These are phyloP conservation scores for Leishmania tropica DNA, from an alignment of 208 protist species.

Conservation along the genomic window DNA sequence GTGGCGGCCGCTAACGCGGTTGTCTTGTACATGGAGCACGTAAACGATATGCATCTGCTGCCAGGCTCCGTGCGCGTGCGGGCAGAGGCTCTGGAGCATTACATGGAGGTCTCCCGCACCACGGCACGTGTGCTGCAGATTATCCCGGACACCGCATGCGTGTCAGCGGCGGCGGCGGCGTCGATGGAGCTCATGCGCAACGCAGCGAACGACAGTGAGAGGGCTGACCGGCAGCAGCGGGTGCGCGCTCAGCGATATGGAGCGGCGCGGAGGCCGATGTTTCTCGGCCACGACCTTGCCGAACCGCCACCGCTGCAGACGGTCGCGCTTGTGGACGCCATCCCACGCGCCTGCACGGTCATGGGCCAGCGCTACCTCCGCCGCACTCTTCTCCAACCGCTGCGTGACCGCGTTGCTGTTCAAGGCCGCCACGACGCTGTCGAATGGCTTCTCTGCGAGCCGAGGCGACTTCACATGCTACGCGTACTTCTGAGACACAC, in stretches of 20 bases:
- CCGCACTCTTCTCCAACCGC: constrained; percentile 73
- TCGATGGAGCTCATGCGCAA: not conserved
- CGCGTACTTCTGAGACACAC: constrained; percentile 25
- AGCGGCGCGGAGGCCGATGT: not conserved
- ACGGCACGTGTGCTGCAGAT: constrained; percentile 72
- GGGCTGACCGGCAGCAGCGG: not conserved
- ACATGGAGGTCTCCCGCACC: constrained; percentile 60
- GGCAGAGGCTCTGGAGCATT: constrained; percentile 72
- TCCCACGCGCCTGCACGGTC: constrained; percentile 67
- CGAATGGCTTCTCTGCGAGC: constrained; percentile 59
- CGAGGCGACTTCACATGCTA: constrained; percentile 31
- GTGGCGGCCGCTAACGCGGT: constrained; percentile 80
- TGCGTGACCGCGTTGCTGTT: constrained; percentile 65
- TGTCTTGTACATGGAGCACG: constrained; percentile 71
- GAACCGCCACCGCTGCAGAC: constrained; percentile 10
- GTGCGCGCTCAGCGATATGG: not conserved
- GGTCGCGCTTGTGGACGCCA: constrained; percentile 53
- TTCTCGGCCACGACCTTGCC: not conserved
- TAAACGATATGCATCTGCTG: constrained; percentile 70
- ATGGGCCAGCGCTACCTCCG: constrained; percentile 81
- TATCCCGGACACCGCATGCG: constrained; percentile 26
- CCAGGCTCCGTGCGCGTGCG: constrained; percentile 70
- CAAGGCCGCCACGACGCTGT: constrained; percentile 78
- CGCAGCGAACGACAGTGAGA: not conserved
- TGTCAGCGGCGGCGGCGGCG: not conserved